A percentile compares a stretch with the other conserved stretches of the same genome.
These are phyloP conservation scores for Caloboletus inedulis DNA, from an alignment of 1,284 basidiomycete species.

Conservation along the genomic window DNA sequence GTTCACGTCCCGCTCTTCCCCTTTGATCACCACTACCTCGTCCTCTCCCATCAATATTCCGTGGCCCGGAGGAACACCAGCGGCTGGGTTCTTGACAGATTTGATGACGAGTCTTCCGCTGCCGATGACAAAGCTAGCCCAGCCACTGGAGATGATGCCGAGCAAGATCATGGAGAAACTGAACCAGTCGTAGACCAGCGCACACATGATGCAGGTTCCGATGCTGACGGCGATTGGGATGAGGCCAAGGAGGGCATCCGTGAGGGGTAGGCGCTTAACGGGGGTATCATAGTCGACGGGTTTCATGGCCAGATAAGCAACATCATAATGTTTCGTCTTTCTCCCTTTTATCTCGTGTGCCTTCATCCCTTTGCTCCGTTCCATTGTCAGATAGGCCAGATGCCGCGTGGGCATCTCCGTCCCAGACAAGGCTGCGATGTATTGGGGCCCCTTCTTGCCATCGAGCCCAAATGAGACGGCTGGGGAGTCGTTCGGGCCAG, in stretches of 20 bases:
- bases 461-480: slow-evolving; percentile 28
- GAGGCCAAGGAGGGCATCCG: slow-evolving; percentile 16
- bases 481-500: slow-evolving; percentile 23
- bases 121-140: slow-evolving; percentile 21
- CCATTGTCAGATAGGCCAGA: slow-evolving; percentile 24
- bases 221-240: slow-evolving; percentile 27
- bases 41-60: slow-evolving; percentile 15
- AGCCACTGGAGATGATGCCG: slow-evolving; percentile 31
- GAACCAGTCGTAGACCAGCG: slow-evolving; percentile 23
- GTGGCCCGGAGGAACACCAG: slow-evolving; percentile 22
- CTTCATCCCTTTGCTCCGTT: neutral
- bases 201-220: slow-evolving; percentile 21
- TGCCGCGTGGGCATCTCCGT: slow-evolving; percentile 26
- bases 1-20: slow-evolving; percentile 29
- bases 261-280: slow-evolving; percentile 2
- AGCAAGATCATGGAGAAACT: slow-evolving; percentile 30
- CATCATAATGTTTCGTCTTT: slow-evolving; percentile 2
- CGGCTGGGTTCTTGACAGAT: slow-evolving; percentile 1
- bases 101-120: slow-evolving; percentile 17
- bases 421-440: slow-evolving; percentile 22
- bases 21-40: slow-evolving; percentile 25
- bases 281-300: neutral
- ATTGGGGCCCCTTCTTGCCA: slow-evolving; percentile 27
- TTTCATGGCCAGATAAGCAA: slow-evolving; percentile 23
- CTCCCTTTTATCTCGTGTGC: slow-evolving; percentile 11